A percentile compares a stretch with the other conserved stretches of the same genome.
Evolutionary conservation across 345 rosid species (phyloP).

Genomic region (Euphorbia pulcherrima): DNA sequence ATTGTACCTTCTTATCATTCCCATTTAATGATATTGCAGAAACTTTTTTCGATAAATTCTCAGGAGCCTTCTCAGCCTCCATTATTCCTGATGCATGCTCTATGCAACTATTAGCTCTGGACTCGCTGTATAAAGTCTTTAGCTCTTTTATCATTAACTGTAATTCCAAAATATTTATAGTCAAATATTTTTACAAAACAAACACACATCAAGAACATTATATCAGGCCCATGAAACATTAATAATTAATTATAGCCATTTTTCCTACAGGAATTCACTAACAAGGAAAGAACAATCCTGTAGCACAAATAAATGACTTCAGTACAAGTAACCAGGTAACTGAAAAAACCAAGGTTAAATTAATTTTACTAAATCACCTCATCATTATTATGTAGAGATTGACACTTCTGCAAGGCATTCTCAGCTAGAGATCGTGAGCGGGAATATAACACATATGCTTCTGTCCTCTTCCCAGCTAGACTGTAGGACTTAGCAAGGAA

Average conservation of each 20-base stretch:
- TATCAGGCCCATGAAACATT: not conserved
- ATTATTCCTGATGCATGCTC: constrained; percentile 89
- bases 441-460: constrained; percentile 71
- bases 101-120: constrained; percentile 83
- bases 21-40: constrained; percentile 64
- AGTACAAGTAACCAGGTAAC: not conserved
- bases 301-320: not conserved
- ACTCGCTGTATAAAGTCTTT: constrained; percentile 53
- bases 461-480: constrained; percentile 81
- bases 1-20: constrained; percentile 58
- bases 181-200: not conserved
- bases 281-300: not conserved
- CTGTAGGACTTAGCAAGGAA: constrained; percentile 88
- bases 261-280: not conserved
- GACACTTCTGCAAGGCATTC: constrained; percentile 56
- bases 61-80: constrained; percentile 74
- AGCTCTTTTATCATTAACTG: constrained; percentile 60
- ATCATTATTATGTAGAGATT: constrained; percentile 35
- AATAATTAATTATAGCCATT: not conserved
- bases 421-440: constrained; percentile 78
- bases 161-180: constrained; percentile 7
- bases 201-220: not conserved
- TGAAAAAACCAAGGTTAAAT: not conserved
- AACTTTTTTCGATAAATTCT: constrained; percentile 68
- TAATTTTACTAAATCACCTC: constrained; percentile 41